Evolutionary conservation across 176 grass and related monocot species (phyloP), one percentile per base, ranked within the genome.

Genomic region (Neostapfia colusana): DNA sequence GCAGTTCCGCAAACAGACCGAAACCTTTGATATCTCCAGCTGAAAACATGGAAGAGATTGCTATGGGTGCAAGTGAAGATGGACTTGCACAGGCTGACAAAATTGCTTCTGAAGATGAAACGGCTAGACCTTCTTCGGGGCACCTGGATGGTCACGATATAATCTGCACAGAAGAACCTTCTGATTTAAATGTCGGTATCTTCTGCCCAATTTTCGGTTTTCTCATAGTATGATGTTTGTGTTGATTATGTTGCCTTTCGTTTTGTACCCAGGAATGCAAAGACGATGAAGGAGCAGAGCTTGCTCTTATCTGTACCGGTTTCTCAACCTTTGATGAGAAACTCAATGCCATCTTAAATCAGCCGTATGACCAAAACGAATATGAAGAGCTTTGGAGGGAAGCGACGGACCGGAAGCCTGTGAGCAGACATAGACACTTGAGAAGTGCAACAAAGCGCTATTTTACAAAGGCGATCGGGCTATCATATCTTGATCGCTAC

Each of bases 401-500:
- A 67, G 88, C 88, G 0, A 85, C 82, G 24, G 79, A 79, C 57
- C 50, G 82, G 41, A 88, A 90, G 69, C 85, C 79, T 27, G 55
- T 93, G 27, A 83, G 76, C 53, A 85, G 39, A 72, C 82, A 81
- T 23, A 82, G 82, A 44, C 76, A 86, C 75, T 81, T 93, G 75
- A 75, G 88, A 61, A 85, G 35, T 76, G 73, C 77, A 80, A 83
- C 88, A 50, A 93, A 90, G 45, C 21, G 37, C 59, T 88, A 90
- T 57, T 39, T n/a, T 55, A 90, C 88, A 45, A 40, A 46, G 0
- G 57, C 69, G 76, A 40, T 67, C 23, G 88, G 88, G 24, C 34
- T 67, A 6, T 93, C 91, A 14, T 93, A 85, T 76, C 84, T 93
- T 54, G 82, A 90, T 85, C 41, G 85, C 73, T 88, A 93, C 71